Base-by-base conservation (phyloP, 768 basidiomycete species). In the Daedalea quercina region DNA sequence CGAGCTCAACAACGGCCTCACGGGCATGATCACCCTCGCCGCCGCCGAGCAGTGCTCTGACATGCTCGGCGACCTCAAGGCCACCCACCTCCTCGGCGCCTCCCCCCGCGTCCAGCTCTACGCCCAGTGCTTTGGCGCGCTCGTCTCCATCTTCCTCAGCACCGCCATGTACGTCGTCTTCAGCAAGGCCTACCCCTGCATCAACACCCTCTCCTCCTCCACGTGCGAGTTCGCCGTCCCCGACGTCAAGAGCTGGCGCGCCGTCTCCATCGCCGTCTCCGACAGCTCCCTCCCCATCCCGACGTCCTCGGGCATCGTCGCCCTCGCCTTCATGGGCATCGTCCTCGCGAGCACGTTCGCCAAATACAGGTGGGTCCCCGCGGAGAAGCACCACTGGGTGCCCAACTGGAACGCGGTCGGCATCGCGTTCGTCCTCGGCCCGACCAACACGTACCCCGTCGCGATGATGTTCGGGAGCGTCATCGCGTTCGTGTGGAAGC, bases 141-240 rank as follows among this genome's bases (percentile, higher is more conserved):
- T 63, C 35, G 62, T 63, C 19, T 63, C 62, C 42, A 57, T 63
- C 50, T 63, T 61, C 60, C 56, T 62, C 54, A 58, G 56, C 17
- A 52, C 57, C 1, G 59, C 58, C 26, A 59, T 61, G 56, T 61
- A 56, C 56, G 47, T 61, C 54, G 53, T 59, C 24, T 61, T 61
- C 54, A 48, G 54, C 25, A 53, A 47, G 24, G 60, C 60, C 23
- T 61, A 61, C 46, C 60, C 60, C 0, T 61, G 60, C 55, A 59
- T 61, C 56, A 61, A 58, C 56, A 47, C 45, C 4, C 60, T 61
- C 51, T 57, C 49, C 28, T 46, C 28, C 17, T 52, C 57, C 3
- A 54, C 49, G 23, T 61, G 60, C 55, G 50, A 57, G 19, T 61
- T 61, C 57, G 57, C 57, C 51, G 57, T 57, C 20, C 60, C 57